A percentile compares a stretch with the other conserved stretches of the same genome.
Evolutionary conservation across 2,329 filamentous ascomycete genomes (phyloP).

Genomic region (Neocatenulostroma microsporum): DNA sequence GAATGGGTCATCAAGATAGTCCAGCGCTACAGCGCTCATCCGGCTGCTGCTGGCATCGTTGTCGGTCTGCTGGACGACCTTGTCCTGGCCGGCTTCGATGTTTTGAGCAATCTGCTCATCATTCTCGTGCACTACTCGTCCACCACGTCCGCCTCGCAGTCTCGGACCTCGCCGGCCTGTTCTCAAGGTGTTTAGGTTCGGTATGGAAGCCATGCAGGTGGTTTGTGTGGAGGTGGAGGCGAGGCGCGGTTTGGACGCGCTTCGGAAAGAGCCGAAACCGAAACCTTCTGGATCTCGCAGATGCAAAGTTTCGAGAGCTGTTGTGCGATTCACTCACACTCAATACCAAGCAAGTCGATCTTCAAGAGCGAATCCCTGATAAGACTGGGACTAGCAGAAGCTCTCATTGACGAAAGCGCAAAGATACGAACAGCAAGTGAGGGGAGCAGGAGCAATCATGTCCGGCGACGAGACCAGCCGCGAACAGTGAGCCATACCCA

Average conservation of each 20-base stretch:
- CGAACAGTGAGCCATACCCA: slow-evolving; percentile 22
- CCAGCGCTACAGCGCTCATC: slow-evolving; percentile 76
- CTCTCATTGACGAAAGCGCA: too few species aligned
- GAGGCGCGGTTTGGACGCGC: background rate
- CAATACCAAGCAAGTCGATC: too few species aligned
- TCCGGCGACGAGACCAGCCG: slow-evolving; percentile 23
- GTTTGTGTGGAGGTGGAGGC: too few species aligned
- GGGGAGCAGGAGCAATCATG: too few species aligned
- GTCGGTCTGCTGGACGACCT: slow-evolving; percentile 79
- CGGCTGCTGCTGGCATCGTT: slow-evolving; percentile 83
- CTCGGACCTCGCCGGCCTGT: slow-evolving; percentile 42
- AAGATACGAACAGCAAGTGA: background rate
- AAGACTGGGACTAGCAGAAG: too few species aligned
- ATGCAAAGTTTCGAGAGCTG: too few species aligned
- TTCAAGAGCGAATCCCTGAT: too few species aligned
- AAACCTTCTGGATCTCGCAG: too few species aligned
- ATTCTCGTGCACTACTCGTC: slow-evolving; percentile 13
- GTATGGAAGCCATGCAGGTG: slow-evolving; percentile 47
- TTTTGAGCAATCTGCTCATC: slow-evolving; percentile 16
- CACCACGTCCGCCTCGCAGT: slow-evolving; percentile 42
- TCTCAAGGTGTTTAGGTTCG: slow-evolving; percentile 62
- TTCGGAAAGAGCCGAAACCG: slow-evolving; percentile 3
- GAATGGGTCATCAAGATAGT: slow-evolving; percentile 77
- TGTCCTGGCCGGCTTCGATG: slow-evolving; percentile 50
- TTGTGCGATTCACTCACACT: too few species aligned